Evolutionary conservation across 1,139 yeast species (phyloP).

Genomic region (Eremothecium coryli): DNA sequence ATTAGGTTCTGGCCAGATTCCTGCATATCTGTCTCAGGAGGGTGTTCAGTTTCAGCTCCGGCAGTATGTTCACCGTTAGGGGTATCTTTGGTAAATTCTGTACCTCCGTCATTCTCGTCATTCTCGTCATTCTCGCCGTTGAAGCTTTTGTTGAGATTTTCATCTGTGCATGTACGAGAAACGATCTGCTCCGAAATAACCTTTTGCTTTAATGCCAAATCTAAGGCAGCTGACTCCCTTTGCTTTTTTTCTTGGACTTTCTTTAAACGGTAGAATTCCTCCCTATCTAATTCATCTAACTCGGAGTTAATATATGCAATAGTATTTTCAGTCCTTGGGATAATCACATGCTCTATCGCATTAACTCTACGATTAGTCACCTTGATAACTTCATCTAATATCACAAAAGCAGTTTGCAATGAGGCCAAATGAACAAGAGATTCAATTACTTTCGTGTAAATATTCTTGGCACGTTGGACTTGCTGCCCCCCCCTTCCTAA

Average conservation of each 20-base stretch:
- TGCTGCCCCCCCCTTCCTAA: conserved; percentile 98
- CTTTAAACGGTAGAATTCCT: conserved; percentile 91
- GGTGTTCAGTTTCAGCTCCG: conserved; percentile 15
- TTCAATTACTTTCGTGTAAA: conserved; percentile 91
- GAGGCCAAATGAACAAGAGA: conserved; percentile 93
- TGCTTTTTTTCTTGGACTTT: conserved; percentile 94
- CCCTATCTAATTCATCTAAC: conserved; percentile 94
- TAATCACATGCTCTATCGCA: conserved; percentile 96
- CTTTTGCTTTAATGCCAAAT: conserved; percentile 29
- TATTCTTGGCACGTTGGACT: conserved; percentile 87
- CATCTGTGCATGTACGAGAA: too few species aligned
- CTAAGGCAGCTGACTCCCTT: conserved; percentile 34
- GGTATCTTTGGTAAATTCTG: conserved; percentile 8
- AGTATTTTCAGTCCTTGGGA: conserved; percentile 95
- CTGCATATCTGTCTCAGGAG: conserved; percentile 1
- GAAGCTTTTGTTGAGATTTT: too few species aligned
- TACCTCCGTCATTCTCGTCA: conserved; percentile 5
- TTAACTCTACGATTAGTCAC: conserved; percentile 97
- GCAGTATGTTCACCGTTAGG: too few species aligned
- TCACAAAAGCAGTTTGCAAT: conserved; percentile 88
- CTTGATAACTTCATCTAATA: conserved; percentile 93
- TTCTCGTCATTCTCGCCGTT: conserved; percentile 4
- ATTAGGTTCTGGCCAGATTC: conserved; percentile 25
- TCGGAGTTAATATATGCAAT: conserved; percentile 90
- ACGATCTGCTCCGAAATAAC: conserved; percentile 14